phyloP scores from a whole-genome alignment of 768 basidiomycete genomes.

The Strobilomyces dryophilus region DNA sequence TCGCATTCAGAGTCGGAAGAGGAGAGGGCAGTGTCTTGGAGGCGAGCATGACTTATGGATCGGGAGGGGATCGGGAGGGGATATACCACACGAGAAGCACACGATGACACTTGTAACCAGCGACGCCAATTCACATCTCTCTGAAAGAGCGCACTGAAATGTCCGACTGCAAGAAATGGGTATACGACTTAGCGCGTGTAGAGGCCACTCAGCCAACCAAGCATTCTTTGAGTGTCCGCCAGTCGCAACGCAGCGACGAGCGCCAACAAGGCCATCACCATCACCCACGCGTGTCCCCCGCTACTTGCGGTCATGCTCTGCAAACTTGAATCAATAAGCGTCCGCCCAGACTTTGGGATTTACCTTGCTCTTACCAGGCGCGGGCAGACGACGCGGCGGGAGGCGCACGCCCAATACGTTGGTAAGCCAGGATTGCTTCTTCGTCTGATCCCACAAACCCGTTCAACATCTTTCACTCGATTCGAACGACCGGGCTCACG shows the following conservation, averaged over 20 bases:
- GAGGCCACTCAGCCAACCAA: background rate
- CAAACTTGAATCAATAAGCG: constrained; percentile 13
- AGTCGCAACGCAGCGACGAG: constrained; percentile 3
- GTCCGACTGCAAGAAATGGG: background rate
- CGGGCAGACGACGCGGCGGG: constrained; percentile 19
- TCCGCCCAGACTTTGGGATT: background rate
- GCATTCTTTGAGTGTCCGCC: background rate
- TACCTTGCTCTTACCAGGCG: constrained; percentile 11
- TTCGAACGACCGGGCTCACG: constrained; percentile 7
- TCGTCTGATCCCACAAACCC: constrained; percentile 9
- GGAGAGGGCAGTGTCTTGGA: constrained; percentile 14
- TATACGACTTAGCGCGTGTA: background rate
- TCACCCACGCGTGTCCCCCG: background rate
- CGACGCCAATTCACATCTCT: background rate
- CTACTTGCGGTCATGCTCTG: constrained; percentile 1
- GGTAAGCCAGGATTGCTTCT: constrained; percentile 24
- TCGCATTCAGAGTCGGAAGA: constrained; percentile 18
- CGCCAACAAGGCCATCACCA: constrained; percentile 7
- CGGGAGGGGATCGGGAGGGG: background rate
- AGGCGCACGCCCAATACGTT: constrained; percentile 11
- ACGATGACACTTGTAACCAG: background rate
- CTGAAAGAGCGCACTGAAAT: too few relatives aligned
- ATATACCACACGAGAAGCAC: background rate
- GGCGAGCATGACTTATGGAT: constrained; percentile 1
- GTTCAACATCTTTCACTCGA: background rate